A percentile compares a stretch with the other conserved stretches of the same genome.
Evolutionary conservation across 345 rosid species (phyloP).

Genomic region (Turnera subulata): DNA sequence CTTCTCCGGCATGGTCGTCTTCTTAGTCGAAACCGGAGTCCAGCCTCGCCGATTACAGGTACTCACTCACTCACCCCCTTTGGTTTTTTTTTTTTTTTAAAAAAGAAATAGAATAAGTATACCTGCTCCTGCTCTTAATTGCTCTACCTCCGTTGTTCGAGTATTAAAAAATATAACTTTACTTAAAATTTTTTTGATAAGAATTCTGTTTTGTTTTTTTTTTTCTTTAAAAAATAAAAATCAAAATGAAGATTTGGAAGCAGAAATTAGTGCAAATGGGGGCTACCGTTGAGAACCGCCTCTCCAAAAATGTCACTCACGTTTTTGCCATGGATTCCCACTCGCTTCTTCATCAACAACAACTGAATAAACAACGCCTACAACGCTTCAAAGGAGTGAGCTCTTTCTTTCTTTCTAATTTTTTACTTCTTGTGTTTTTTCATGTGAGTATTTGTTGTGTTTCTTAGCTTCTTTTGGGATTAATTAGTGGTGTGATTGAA

Average conservation of each 20-base stretch:
- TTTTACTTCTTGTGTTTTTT: too few relatives aligned
- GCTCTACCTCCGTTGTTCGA: too few relatives aligned
- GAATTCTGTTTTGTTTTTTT: background rate
- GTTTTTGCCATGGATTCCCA: conserved; percentile 50
- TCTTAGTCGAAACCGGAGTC: conserved; percentile 57
- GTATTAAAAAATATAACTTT: too few relatives aligned
- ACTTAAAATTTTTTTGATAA: too few relatives aligned
- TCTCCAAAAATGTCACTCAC: conserved; percentile 58
- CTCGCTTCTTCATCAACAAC: conserved; percentile 39
- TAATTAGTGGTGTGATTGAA: too few relatives aligned
- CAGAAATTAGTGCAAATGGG: conserved; percentile 86
- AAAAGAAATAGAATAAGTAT: background rate
- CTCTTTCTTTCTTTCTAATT: background rate
- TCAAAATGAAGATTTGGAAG: conserved; percentile 67
- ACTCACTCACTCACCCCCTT: too few relatives aligned
- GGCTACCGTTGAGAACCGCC: conserved; percentile 45
- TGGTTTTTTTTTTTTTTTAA: too few relatives aligned
- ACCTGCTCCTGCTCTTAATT: too few relatives aligned
- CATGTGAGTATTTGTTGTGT: too few relatives aligned
- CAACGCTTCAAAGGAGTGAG: conserved; percentile 58
- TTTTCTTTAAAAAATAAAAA: too few relatives aligned
- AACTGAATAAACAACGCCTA: conserved; percentile 33
- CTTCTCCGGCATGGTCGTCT: conserved; percentile 65
- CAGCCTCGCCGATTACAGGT: conserved; percentile 90
- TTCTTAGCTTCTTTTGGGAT: too few relatives aligned